Percentiles rank a stretch among this genome's conserved stretches.
Evolutionary conservation across 352 stramenopile genomes (phyloP).

Genomic region (Phytophthora melonis): DNA sequence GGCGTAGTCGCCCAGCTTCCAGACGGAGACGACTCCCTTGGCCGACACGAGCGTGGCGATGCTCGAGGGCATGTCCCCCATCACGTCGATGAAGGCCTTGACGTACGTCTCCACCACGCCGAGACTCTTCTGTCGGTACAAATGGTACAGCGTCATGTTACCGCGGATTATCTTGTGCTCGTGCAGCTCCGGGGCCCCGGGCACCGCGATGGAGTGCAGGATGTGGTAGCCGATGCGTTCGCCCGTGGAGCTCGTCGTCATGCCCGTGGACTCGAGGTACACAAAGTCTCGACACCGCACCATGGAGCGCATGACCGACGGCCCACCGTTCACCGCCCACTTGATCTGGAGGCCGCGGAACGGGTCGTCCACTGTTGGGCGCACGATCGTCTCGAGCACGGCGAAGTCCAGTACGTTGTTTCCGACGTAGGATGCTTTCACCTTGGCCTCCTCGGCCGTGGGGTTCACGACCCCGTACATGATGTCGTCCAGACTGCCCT

Average conservation of each 20-base stretch:
- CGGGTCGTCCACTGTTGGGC: conserved; percentile 50
- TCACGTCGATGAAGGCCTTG: conserved; percentile 47
- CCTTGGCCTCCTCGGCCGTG: conserved; percentile 36
- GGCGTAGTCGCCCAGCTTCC: conserved; percentile 44
- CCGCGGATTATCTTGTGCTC: conserved; percentile 50
- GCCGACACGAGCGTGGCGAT: conserved; percentile 39
- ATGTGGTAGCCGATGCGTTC: conserved; percentile 55
- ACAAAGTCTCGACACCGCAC: conserved; percentile 62
- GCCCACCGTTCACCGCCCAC: conserved; percentile 59
- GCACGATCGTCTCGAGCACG: conserved; percentile 50
- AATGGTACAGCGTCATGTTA: conserved; percentile 59
- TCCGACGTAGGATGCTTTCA: conserved; percentile 42
- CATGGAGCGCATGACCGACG: conserved; percentile 50
- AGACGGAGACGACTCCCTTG: conserved; percentile 47
- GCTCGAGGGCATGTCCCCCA: conserved; percentile 43
- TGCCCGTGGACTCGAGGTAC: conserved; percentile 55
- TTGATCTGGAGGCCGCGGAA: conserved; percentile 54
- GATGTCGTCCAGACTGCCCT: conserved; percentile 49
- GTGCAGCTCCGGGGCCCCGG: conserved; percentile 36
- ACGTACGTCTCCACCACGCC: conserved; percentile 50
- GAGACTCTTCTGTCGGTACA: conserved; percentile 56
- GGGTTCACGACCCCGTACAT: conserved; percentile 54
- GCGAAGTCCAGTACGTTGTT: conserved; percentile 56
- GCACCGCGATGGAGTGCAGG: conserved; percentile 39
- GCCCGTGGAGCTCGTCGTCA: conserved; percentile 44